phyloP scores from a whole-genome alignment of 2,329 filamentous ascomycete species.

The Hortaea werneckii region DNA sequence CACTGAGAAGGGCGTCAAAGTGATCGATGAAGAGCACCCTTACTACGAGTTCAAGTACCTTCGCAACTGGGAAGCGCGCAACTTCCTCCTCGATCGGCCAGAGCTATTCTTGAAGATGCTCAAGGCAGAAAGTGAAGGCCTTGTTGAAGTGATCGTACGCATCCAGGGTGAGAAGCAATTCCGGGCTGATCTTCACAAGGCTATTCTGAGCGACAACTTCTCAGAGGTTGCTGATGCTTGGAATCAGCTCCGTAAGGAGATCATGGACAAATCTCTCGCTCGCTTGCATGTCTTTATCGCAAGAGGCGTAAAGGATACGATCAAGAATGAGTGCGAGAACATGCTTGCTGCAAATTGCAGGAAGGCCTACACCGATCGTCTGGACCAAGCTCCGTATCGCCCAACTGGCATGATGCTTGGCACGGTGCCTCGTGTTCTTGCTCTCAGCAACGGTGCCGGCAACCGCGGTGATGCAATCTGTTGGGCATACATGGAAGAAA shows the following conservation, averaged over 20 bases:
- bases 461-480: slow-evolving; percentile 70
- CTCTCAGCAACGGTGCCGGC: slow-evolving; percentile 76
- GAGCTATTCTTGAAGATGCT: slow-evolving; percentile 95
- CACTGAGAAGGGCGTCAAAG: slow-evolving; percentile 86
- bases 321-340: slow-evolving; percentile 89
- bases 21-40: slow-evolving; percentile 88
- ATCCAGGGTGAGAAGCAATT: slow-evolving; percentile 70
- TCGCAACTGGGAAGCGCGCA: slow-evolving; percentile 61
- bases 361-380: slow-evolving; percentile 76
- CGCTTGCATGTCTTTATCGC: slow-evolving; percentile 78
- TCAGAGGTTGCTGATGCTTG: slow-evolving; percentile 91
- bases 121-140: slow-evolving; percentile 86
- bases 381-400: slow-evolving; percentile 94
- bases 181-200: slow-evolving; percentile 62
- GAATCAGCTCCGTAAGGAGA: slow-evolving; percentile 79
- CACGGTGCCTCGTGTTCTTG: slow-evolving; percentile 75
- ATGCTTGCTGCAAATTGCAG: slow-evolving; percentile 79
- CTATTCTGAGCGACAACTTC: slow-evolving; percentile 90
- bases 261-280: slow-evolving; percentile 67
- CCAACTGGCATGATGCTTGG: slow-evolving; percentile 86
- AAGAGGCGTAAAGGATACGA: slow-evolving; percentile 87
- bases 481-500: slow-evolving; percentile 90
- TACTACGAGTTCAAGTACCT: slow-evolving; percentile 99
- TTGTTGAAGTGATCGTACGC: slow-evolving; percentile 74
- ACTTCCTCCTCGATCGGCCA: slow-evolving; percentile 68